phyloP scores from a whole-genome alignment of 202 grass and related monocot genomes.

The Digitaria exilis region DNA sequence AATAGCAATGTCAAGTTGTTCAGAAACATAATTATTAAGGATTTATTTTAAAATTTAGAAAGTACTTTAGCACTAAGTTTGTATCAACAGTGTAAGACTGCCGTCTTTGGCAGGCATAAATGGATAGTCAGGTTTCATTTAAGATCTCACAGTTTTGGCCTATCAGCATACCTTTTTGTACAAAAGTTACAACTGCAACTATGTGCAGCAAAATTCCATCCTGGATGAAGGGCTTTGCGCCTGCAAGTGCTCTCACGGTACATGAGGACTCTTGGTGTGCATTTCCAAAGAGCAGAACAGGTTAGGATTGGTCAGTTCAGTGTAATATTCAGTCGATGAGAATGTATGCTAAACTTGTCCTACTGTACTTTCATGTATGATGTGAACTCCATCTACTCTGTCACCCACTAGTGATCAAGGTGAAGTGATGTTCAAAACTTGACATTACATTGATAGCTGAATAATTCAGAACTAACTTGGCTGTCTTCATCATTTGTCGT shows the following conservation, averaged over 20 bases:
- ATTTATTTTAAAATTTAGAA: background rate
- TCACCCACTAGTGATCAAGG: conserved; percentile 77
- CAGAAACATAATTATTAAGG: background rate
- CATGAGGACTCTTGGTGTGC: conserved; percentile 80
- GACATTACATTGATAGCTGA: background rate
- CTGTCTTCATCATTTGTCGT: conserved; percentile 19
- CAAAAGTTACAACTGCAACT: background rate
- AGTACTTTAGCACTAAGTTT: background rate
- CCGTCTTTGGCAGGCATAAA: conserved; percentile 8
- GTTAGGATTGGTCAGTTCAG: conserved; percentile 33
- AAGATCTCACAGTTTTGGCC: background rate
- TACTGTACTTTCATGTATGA: conserved; percentile 8
- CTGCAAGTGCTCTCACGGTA: conserved; percentile 59
- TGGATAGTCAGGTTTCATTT: background rate
- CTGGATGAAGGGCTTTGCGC: conserved; percentile 83
- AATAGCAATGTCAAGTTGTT: background rate
- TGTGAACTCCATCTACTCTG: conserved; percentile 33
- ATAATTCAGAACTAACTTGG: conserved; percentile 25
- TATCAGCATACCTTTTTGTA: background rate
- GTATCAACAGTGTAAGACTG: background rate
- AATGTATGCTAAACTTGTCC: conserved; percentile 30
- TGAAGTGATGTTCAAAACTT: conserved; percentile 33
- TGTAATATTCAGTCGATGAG: background rate
- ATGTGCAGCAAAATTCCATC: conserved; percentile 86
- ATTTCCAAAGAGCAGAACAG: conserved; percentile 94